Conservation (phyloP, 2,329 filamentous ascomycete species). For the Colletotrichum godetiae region DNA sequence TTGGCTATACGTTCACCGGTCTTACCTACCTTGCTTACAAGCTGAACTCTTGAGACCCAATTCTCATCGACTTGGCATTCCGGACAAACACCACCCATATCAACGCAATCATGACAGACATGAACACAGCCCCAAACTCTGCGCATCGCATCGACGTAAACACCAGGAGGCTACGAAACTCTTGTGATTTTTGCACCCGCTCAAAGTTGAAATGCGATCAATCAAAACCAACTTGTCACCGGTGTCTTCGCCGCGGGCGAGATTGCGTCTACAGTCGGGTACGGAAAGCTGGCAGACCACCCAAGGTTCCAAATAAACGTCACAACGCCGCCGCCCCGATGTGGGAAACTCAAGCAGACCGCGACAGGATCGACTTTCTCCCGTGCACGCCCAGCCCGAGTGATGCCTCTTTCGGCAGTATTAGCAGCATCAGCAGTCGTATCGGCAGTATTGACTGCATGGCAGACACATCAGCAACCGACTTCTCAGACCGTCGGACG, state of each 20-base stretch:
- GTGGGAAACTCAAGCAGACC: neutral
- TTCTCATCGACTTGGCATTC: neutral
- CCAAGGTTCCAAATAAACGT: neutral
- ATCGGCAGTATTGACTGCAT: neutral
- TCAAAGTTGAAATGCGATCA: constrained; percentile 19
- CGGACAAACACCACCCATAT: neutral
- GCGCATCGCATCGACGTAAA: neutral
- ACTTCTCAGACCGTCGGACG: neutral
- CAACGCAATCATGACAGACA: neutral
- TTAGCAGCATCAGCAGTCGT: too few species aligned
- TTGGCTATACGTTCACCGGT: neutral
- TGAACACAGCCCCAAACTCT: neutral
- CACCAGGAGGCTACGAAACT: constrained; percentile 4
- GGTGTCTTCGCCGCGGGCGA: neutral
- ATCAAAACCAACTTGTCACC: neutral
- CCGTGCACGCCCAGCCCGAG: neutral
- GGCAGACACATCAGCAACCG: neutral
- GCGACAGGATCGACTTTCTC: neutral
- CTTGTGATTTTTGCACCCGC: constrained; percentile 6
- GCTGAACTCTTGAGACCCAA: neutral
- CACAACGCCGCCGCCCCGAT: neutral
- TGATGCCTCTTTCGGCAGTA: neutral
- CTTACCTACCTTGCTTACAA: neutral
- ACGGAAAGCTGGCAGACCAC: neutral
- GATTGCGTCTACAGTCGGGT: constrained; percentile 3